Evolutionary conservation across 306 rosid species (phyloP).

Genomic region (Corylus americana): DNA sequence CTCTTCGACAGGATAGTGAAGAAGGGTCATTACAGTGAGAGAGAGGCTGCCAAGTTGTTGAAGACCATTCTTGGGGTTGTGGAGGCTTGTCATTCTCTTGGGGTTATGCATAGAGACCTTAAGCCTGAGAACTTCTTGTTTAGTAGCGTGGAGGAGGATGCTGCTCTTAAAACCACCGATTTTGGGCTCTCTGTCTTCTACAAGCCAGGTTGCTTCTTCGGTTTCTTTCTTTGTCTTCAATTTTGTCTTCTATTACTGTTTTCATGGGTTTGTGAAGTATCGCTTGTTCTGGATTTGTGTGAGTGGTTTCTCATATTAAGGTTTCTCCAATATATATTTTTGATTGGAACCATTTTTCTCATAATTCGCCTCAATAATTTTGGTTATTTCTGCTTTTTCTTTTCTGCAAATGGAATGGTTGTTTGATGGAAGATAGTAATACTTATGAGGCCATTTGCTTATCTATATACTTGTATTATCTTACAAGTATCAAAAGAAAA

Average conservation of each 20-base stretch:
- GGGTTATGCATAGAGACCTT: conserved; percentile 54
- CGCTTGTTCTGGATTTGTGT: no score
- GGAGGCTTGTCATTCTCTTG: conserved; percentile 36
- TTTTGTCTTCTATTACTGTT: neutral
- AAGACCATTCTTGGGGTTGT: conserved; percentile 36
- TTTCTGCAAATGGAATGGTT: no score
- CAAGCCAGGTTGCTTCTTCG: conserved; percentile 39
- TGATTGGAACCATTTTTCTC: no score
- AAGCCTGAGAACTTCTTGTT: conserved; percentile 60
- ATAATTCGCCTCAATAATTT: no score
- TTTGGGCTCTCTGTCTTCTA: conserved; percentile 49
- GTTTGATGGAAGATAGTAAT: no score
- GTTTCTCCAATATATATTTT: no score
- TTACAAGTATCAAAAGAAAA: no score
- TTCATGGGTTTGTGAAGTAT: no score
- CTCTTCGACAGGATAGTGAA: conserved; percentile 40
- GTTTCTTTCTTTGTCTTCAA: neutral
- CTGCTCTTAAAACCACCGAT: conserved; percentile 51
- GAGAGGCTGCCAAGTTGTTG: conserved; percentile 41
- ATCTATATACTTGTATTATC: no score
- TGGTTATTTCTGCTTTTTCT: no score
- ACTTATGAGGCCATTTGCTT: no score
- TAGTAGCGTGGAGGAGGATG: conserved; percentile 34
- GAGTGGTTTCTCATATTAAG: no score
- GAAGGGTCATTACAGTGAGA: conserved; percentile 34